Evolutionary conservation across 2,329 filamentous ascomycete genomes (phyloP).

Genomic region (Phaeosphaeriaceae sp.): DNA sequence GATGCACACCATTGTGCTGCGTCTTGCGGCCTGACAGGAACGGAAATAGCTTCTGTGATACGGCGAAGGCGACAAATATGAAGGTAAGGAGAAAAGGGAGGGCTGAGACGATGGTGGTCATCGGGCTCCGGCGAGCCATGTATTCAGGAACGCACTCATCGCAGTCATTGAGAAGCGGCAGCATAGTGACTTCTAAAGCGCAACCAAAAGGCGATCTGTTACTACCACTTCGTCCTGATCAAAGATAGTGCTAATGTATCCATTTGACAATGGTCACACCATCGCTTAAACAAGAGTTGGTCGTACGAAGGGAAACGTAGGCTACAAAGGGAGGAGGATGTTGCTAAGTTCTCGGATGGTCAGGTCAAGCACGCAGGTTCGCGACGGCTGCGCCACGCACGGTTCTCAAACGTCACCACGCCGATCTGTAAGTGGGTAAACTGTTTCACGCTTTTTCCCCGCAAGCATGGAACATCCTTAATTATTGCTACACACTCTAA

Average conservation of each 20-base stretch:
- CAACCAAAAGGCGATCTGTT: slow-evolving; percentile 14
- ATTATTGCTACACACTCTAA: too few relatives aligned
- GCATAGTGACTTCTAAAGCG: slow-evolving; percentile 30
- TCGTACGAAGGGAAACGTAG: slow-evolving; percentile 10
- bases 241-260: slow-evolving; percentile 25
- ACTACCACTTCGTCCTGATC: slow-evolving; percentile 26
- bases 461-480: too few relatives aligned
- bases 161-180: slow-evolving; percentile 55
- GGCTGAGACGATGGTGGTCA: slow-evolving; percentile 65
- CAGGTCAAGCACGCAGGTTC: too few relatives aligned
- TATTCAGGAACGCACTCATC: slow-evolving; percentile 64
- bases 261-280: slow-evolving; percentile 30
- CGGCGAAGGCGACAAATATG: slow-evolving; percentile 64
- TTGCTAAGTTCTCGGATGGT: slow-evolving; percentile 14
- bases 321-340: slow-evolving; percentile 10
- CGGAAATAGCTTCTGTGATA: slow-evolving; percentile 74
- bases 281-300: slow-evolving; percentile 9
- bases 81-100: slow-evolving; percentile 76
- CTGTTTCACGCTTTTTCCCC: too few relatives aligned
- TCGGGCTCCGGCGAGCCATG: slow-evolving; percentile 50
- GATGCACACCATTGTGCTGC: slow-evolving; percentile 66
- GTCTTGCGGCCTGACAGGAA: slow-evolving; percentile 69
- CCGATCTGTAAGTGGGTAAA: slow-evolving; percentile 14
- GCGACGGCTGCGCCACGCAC: slow-evolving; percentile 19
- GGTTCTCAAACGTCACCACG: slow-evolving; percentile 27